Evolutionary conservation across 495 filamentous ascomycete genomes (phyloP).

Genomic region (Aspergillus biplanus): DNA sequence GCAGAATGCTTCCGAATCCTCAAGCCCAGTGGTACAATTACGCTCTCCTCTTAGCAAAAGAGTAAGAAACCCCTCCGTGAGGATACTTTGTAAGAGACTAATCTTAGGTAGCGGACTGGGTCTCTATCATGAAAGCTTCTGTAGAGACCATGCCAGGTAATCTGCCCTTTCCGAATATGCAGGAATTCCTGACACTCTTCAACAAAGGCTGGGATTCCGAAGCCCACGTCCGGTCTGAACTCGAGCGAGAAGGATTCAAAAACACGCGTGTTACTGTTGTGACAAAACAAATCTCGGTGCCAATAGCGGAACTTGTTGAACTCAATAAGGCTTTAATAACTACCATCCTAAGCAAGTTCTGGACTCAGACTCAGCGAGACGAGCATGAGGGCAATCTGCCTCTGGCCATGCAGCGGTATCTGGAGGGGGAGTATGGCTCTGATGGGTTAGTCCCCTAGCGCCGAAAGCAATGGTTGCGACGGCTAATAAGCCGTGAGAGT

Average conservation of each 20-base stretch:
- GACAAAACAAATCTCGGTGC: constrained; percentile 24
- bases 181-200: constrained; percentile 29
- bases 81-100: too few species aligned
- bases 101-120: constrained; percentile 32
- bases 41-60: constrained; percentile 41
- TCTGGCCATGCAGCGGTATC: constrained; percentile 32
- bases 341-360: constrained; percentile 31
- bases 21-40: constrained; percentile 39
- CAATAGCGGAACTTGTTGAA: constrained; percentile 33
- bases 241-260: constrained; percentile 35
- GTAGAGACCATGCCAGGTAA: constrained; percentile 32
- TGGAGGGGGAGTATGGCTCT: constrained; percentile 36
- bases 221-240: constrained; percentile 33
- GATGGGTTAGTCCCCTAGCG: constrained; percentile 34
- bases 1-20: constrained; percentile 42
- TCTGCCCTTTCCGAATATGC: constrained; percentile 31
- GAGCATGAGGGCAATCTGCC: constrained; percentile 27
- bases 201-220: constrained; percentile 39
- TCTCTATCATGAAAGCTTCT: constrained; percentile 29
- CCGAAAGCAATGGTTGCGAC: constrained; percentile 43
- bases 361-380: constrained; percentile 39
- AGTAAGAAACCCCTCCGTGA: constrained; percentile 25
- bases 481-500: constrained; percentile 28
- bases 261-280: constrained; percentile 34
- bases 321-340: constrained; percentile 35